Percentiles rank a stretch among this genome's conserved stretches.
These are phyloP conservation scores for Brassica rapa DNA, from an alignment of 345 rosid species.

Conservation along the genomic window DNA sequence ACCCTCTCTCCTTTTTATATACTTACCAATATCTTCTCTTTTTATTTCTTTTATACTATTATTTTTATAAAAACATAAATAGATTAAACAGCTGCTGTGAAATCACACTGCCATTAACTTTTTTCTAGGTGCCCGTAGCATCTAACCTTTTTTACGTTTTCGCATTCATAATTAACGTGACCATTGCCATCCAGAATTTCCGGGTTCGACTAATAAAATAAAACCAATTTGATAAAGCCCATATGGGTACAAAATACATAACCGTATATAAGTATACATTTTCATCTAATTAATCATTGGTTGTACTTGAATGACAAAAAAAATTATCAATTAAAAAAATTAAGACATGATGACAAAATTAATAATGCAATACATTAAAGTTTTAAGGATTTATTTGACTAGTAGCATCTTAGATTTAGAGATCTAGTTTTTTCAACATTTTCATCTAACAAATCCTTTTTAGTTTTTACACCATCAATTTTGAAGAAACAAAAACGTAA, in stretches of 20 bases:
- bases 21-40: conserved; percentile 17
- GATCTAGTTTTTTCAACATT: not conserved
- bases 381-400: conserved; percentile 25
- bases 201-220: conserved; percentile 11
- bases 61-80: not conserved
- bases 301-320: conserved; percentile 2
- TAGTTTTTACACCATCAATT: not conserved
- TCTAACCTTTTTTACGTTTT: conserved; percentile 12
- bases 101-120: conserved; percentile 29
- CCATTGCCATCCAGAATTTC: conserved; percentile 37
- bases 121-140: conserved; percentile 32
- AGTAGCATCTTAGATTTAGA: not conserved
- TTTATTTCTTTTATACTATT: not conserved
- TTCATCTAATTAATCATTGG: not conserved
- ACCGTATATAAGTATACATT: not conserved
- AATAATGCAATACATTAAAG: conserved; percentile 13
- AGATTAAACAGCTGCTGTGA: conserved; percentile 26
- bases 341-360: conserved; percentile 1
- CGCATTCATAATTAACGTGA: conserved; percentile 15
- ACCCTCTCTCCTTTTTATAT: conserved; percentile 39
- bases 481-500: not conserved
- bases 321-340: not conserved
- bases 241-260: conserved; percentile 9
- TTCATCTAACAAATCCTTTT: not conserved
- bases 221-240: not conserved